Base-by-base conservation (phyloP, 2,329 filamentous ascomycete species). In the Sporothrix curviconia region DNA sequence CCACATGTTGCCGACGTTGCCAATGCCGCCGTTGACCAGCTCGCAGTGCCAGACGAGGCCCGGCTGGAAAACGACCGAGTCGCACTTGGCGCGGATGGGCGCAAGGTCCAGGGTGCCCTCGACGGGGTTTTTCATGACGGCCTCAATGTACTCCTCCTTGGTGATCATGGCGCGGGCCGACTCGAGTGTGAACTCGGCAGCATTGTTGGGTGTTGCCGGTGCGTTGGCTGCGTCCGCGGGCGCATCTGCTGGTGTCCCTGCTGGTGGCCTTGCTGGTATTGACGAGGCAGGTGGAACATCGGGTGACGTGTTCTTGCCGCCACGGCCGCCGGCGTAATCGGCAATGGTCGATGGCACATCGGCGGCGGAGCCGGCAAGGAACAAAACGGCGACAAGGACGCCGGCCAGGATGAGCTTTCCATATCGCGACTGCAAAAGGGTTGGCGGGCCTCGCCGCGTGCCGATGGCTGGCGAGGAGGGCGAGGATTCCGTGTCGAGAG, bases 21-120 rank as follows among this genome's bases (percentile, higher is more conserved):
- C 71, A 17, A 74, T 67, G 3, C 70, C 71, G 15, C 72, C 72
- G 11, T 68, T 67, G n/a, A 70, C 66, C 25, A 69, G 63, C 9
- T 65, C 67, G 42, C 73, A 69, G 34, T 69, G 66, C 63, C 73
- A 70, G 19, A 73, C 66, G 17, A 74, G 63, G 7, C 70, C 69
- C 4, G 66, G 64, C 2, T 65, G 66, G 67, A 69, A 72, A 25
- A 57, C 61, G 14, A 61, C 70, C 7, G 56, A 62, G 15, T 66
- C 64, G 64, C 68, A 74, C 39, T 57, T 59, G 3, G 44, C 7
- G 40, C 57, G 60, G 39, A 64, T 61, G 12, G 63, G 63, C 3
- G n/a, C 44, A n/a, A 53, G 52, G 36, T 64, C 62, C 14, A 63
- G 32, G 12, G 61, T 11, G n/a, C n/a, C 11, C 17, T 51, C 47